Evolutionary conservation across 148 eudicot species (phyloP).

Genomic region (Diospyros lotus): DNA sequence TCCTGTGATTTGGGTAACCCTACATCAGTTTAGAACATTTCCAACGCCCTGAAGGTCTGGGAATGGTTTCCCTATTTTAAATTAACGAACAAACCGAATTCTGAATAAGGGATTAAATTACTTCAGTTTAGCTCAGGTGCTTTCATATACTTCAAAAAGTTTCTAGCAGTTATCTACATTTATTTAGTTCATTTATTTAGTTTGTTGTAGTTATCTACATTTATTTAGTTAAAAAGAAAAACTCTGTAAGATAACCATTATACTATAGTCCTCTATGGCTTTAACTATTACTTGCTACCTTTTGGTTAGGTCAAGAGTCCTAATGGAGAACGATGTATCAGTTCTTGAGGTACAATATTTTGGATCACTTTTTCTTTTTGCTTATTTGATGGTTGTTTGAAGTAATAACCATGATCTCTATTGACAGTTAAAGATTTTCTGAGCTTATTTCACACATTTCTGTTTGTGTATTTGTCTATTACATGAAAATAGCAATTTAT

Average conservation of each 20-base stretch:
- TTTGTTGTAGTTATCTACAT: neutral
- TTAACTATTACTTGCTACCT: neutral
- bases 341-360: conserved; percentile 18
- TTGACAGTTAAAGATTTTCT: neutral
- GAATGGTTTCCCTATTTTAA: neutral
- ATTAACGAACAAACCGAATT: neutral
- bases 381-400: neutral
- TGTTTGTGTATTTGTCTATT: neutral
- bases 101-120: neutral
- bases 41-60: neutral
- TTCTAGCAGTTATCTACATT: too few species aligned
- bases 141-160: neutral
- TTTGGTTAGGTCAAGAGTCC: conserved; percentile 48
- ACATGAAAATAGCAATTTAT: neutral
- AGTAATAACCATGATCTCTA: neutral
- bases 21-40: neutral
- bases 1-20: neutral
- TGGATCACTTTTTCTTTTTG: neutral
- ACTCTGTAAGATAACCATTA: neutral
- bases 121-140: neutral
- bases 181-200: too few species aligned
- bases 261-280: neutral
- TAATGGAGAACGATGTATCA: conserved; percentile 26
- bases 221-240: neutral
- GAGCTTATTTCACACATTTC: neutral